Conservation (phyloP, 2,329 filamentous ascomycete species). For the Neofusicoccum parvum region DNA sequence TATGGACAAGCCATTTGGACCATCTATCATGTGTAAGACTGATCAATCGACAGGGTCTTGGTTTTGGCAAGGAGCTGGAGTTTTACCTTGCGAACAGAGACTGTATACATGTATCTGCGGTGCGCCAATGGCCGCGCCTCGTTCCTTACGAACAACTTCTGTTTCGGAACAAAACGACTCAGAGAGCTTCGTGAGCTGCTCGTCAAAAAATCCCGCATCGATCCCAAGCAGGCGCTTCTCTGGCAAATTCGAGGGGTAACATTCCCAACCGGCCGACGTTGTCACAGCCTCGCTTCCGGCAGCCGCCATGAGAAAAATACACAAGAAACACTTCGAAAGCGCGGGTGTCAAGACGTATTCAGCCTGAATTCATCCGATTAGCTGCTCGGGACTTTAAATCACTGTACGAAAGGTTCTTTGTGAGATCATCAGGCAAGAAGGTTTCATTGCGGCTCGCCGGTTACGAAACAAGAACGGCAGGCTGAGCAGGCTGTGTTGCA, state of each 20-base stretch:
- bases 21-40: neutral
- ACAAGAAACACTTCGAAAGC: neutral
- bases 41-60: too few relatives aligned
- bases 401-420: neutral
- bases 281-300: neutral
- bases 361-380: neutral
- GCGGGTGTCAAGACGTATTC: neutral
- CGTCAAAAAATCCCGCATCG: neutral
- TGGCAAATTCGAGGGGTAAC: neutral
- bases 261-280: neutral
- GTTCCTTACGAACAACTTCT: neutral
- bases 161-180: neutral
- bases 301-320: neutral
- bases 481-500: constrained; percentile 1
- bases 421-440: neutral
- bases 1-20: neutral
- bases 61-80: too few relatives aligned
- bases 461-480: constrained; percentile 1
- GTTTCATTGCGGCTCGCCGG: neutral
- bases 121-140: neutral
- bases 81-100: neutral
- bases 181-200: neutral
- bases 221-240: neutral
- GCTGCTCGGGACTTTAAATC: neutral
- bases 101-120: neutral